A percentile compares a stretch with the other conserved stretches of the same genome.
These are phyloP conservation scores for Phoenix roebelenii DNA, from an alignment of 176 grass and related monocot species.

Conservation along the genomic window DNA sequence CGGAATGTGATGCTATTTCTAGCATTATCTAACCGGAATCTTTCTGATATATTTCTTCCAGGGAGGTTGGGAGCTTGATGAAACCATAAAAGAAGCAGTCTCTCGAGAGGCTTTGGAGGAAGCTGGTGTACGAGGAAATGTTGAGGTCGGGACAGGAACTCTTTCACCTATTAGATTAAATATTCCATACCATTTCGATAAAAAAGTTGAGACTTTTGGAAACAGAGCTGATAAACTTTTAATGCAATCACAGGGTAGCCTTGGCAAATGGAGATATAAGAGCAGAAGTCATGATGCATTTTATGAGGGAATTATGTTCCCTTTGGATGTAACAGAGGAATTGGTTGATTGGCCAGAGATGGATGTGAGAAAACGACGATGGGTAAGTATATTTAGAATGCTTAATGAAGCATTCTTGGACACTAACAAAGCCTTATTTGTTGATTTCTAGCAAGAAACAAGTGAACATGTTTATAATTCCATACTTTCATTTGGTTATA, in stretches of 20 bases:
- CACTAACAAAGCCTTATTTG: too few relatives aligned
- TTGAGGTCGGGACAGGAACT: constrained; percentile 12
- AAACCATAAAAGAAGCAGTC: constrained; percentile 65
- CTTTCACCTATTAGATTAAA: too few relatives aligned
- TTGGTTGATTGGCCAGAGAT: constrained; percentile 54
- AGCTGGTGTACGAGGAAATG: constrained; percentile 61
- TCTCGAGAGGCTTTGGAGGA: constrained; percentile 82
- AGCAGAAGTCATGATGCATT: constrained; percentile 41
- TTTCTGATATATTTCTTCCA: constrained; percentile 1
- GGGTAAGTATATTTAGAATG: constrained; percentile 21
- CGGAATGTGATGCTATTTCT: too few relatives aligned
- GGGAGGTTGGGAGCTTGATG: constrained; percentile 88
- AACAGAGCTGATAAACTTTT: too few relatives aligned
- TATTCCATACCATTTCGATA: not conserved
- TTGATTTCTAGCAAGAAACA: too few relatives aligned
- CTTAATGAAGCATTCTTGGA: too few relatives aligned
- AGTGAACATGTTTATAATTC: too few relatives aligned
- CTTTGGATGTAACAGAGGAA: constrained; percentile 43
- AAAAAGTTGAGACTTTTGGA: too few relatives aligned
- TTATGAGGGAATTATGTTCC: constrained; percentile 45
- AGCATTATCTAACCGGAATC: too few relatives aligned
- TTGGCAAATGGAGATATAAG: constrained; percentile 43
- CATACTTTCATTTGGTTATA: not conserved
- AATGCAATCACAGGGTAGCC: not conserved
- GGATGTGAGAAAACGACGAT: constrained; percentile 21